Evolutionary conservation across 2,329 filamentous ascomycete species (phyloP), one percentile per base, ranked within the genome.

Genomic region (Beauveria bassiana): DNA sequence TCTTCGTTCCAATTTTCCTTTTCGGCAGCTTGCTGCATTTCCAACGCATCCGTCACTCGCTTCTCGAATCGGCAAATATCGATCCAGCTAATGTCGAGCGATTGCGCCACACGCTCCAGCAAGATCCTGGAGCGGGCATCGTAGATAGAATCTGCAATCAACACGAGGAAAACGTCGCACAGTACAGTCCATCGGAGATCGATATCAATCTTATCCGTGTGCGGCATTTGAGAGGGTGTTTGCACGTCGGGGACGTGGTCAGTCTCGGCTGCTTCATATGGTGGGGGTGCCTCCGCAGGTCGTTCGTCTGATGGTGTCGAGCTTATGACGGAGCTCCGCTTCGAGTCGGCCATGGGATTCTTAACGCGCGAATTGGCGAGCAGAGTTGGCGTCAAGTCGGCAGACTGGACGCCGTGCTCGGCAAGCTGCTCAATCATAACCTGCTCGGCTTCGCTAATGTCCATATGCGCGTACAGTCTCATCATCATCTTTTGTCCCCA

Each of bases 401-500:
- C 79, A 0, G 95, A 88, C 64, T 91, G 81, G 7, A 99, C 92
- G 5, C 93, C 95, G 75, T 99, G 95, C 62, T 95, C 90, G 14
- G 90, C 88, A 62, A 99, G 80, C 74, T 99, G 95, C 76, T 99
- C 95, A 67, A 99, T 97, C 95, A 99, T 99, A 73, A 99, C 81
- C 78, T 99, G 95, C 75, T 99, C 95, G 16, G 85, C 87, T 24
- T 88, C 80, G 70, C 87, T 92, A 69, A 99, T 96, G 63, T 99
- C 95, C 95, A 99, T 99, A 74, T 99, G 95, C 14, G 86, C 79
- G 73, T 98, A 99, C 14, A 99, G 74, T 26, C 93, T 86, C 63
- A 97, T 86, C 93, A 99, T 99, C 83, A 96, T 96, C 77, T 96
- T 96, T 73, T 99, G 95, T 61, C 90, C 87, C 93, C 93, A 99